Evolutionary conservation across 106 monocot genomes (phyloP), one percentile per base, ranked within the genome.

Genomic region (Dactylorhiza incarnata): DNA sequence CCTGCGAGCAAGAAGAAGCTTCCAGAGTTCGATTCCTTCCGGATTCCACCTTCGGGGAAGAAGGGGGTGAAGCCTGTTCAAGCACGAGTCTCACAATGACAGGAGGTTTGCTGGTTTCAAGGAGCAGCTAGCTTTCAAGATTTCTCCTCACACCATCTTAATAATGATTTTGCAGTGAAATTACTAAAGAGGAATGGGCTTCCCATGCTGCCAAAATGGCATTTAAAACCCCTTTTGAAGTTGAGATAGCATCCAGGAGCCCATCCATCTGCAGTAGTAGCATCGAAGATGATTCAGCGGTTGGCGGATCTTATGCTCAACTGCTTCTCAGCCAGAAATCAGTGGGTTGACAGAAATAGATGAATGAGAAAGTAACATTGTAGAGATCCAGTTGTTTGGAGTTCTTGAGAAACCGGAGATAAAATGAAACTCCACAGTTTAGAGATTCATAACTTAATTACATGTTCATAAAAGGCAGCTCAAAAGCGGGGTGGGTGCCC

Each of bases 11-110:
- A 86, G 83, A 94, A 94, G 83, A 91, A 94, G 74, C 70, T 89
- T 3, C 91, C 91, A 8, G 94, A 94, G 83, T 91, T 99, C 53
- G 97, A 94, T 61, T 99, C 97, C 5, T 99, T 99, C 59, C 66
- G 62, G 74, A 82, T 81, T 22, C 94, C 97, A 19, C 94, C 94
- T 5, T 80, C 82, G 0, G 89, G 87, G 71, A 99, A 99, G 94
- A 99, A 99, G 75, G 94, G 91, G 66, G 91, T 97, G 74, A 97
- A 97, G 87, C 81, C 91, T 0, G 87, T 97, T 74, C 97, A 97
- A 85, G 49, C 84, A 49, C 94, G 94, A 0, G 97, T 91, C 52
- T 94, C 97, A 29, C 29, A 29, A 29, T 29, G 29, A 29, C 29
- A 29, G 2, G 29, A 29, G 29, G 1, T 29, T 29, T 29, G 29